Evolutionary conservation across 192 early-diverging fungal genomes (phyloP).

Genomic region (Coemansia sp.): DNA sequence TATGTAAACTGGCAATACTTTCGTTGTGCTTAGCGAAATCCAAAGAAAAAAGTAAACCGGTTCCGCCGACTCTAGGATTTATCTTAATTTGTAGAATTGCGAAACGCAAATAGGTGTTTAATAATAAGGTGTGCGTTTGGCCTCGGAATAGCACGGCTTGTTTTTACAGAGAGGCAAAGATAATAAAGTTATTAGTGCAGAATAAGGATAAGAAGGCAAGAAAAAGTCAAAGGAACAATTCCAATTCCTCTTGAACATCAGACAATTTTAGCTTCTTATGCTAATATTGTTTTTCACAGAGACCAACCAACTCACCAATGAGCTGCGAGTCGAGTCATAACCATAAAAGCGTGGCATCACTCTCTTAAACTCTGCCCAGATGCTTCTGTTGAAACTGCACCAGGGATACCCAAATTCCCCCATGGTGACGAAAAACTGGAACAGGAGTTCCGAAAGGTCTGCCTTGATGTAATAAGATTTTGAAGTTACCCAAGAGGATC

Average conservation of each 20-base stretch:
- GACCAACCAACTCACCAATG: conserved; percentile 2
- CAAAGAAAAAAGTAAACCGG: neutral
- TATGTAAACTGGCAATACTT: neutral
- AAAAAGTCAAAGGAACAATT: neutral
- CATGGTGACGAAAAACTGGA: no score
- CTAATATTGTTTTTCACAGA: neutral
- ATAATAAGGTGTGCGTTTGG: neutral
- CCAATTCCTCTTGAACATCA: neutral
- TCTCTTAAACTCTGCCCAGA: no score
- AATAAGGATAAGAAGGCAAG: neutral
- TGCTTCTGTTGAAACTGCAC: no score
- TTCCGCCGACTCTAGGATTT: neutral
- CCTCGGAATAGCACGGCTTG: no score
- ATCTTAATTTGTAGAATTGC: neutral
- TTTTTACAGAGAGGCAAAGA: no score
- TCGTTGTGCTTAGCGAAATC: no score
- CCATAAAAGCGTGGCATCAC: neutral
- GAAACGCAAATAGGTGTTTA: neutral
- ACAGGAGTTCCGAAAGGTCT: no score
- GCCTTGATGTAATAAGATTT: no score
- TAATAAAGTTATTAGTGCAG: neutral
- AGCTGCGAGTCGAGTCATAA: neutral
- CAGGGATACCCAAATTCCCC: no score
- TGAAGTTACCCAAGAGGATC: no score
- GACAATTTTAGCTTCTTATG: neutral